Percentiles rank a stretch among this genome's conserved stretches.
phyloP scores from a whole-genome alignment of 2,329 filamentous ascomycete genomes.

The Alternaria consortialis region DNA sequence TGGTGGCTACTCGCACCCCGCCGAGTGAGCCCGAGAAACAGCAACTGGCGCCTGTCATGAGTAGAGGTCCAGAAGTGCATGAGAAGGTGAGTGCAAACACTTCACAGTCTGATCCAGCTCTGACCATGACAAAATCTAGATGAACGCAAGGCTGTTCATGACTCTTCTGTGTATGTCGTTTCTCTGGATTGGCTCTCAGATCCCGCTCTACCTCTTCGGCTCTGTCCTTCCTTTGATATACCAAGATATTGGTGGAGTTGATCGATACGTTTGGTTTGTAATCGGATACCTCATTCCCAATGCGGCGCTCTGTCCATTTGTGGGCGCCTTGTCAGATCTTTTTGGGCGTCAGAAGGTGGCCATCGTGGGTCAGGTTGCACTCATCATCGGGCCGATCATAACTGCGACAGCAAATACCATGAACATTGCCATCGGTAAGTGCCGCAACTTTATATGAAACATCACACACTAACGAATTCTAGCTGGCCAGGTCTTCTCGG shows the following conservation, averaged over 20 bases:
- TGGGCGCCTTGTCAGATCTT: constrained; percentile 59
- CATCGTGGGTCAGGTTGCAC: constrained; percentile 41
- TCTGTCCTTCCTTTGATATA: constrained; percentile 63
- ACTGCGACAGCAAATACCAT: constrained; percentile 40
- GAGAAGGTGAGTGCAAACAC: constrained; percentile 26
- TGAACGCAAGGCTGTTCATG: constrained; percentile 59
- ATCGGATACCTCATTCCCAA: constrained; percentile 64
- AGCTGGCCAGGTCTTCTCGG: constrained; percentile 61
- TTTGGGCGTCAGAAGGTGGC: constrained; percentile 47
- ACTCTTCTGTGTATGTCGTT: constrained; percentile 67
- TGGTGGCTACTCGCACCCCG: constrained; percentile 21
- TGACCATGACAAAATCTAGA: constrained; percentile 14
- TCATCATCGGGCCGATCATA: constrained; percentile 51
- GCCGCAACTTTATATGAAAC: not conserved
- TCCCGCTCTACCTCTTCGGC: constrained; percentile 62
- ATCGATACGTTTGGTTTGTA: constrained; percentile 67
- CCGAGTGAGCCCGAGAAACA: constrained; percentile 33
- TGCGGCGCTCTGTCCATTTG: constrained; percentile 68
- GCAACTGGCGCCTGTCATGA: constrained; percentile 17
- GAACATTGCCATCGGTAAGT: constrained; percentile 43
- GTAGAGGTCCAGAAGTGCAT: constrained; percentile 33
- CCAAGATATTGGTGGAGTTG: constrained; percentile 66
- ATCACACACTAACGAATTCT: constrained; percentile 1
- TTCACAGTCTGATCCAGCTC: not conserved
- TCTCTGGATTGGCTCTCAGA: constrained; percentile 68